Evolutionary conservation across 331 rosid species (phyloP), one percentile per base, ranked within the genome.

Genomic region (Malus hybrid): DNA sequence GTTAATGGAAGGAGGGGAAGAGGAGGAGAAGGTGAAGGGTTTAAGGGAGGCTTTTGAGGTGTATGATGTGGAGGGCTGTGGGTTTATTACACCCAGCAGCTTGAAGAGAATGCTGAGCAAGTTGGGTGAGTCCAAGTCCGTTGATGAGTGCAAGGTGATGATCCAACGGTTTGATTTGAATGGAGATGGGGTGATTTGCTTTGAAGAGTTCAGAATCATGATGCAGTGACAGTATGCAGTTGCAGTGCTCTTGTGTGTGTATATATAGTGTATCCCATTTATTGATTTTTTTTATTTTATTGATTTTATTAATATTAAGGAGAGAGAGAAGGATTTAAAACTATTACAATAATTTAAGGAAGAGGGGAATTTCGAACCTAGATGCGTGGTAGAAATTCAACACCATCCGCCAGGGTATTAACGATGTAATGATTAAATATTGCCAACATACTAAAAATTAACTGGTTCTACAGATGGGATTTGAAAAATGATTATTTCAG

Each of bases 161-260:
- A 89, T 91, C 33, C 54, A 36, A 4, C 32, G n/a, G 14, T 91
- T 89, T 79, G 95, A 91, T 86, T 73, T 91, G 86, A 76, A 91
- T 57, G 95, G 95, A 0, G 97, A 91, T 68, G 95, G 97, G 31
- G 67, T 87, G 44, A 86, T 91, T 69, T 64, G 86, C 80, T 89
- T 91, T 71, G 88, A 91, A 15, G 97, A 91, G 65, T 91, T 91
- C 64, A 82, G 61, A 33, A n/a, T 89, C 8, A 91, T 91, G 95
- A 91, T 91, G 97, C 50, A 68, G 55, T 83, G 74, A 67, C 24
- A 32, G 19, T 11, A 0, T 8, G 44, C 6, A 0, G 15, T 29
- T 55, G 48, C 20, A n/a, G 63, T 22, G 4, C 28, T 19, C 44
- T 13, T 36, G 44, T 54, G 50, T 42, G 10, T 59, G 5, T 5